A percentile compares a stretch with the other conserved stretches of the same genome.
Evolutionary conservation across 2,329 filamentous ascomycete genomes (phyloP).

Genomic region (Aspergillus sp.): DNA sequence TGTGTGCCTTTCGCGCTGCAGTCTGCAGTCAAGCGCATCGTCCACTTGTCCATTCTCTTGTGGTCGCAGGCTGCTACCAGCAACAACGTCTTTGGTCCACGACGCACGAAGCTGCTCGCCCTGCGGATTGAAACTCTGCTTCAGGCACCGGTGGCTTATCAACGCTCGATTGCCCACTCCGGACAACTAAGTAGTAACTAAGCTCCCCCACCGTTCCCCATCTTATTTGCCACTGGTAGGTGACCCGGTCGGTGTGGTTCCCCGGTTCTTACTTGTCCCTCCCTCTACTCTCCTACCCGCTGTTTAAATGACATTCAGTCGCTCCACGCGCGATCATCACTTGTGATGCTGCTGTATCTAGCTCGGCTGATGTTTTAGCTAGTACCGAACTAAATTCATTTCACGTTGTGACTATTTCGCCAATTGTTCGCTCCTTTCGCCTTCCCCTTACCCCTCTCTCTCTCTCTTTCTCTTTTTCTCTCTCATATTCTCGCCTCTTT

Average conservation of each 20-base stretch:
- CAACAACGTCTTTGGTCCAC: slow-evolving; percentile 1
- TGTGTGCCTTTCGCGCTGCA: slow-evolving; percentile 17
- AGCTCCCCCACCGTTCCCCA: neutral
- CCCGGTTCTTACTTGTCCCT: slow-evolving; percentile 12
- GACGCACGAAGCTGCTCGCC: slow-evolving; percentile 4
- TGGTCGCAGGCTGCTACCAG: slow-evolving; percentile 15
- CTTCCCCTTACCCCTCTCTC: neutral
- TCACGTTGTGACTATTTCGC: neutral
- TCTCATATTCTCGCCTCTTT: slow-evolving; percentile 10
- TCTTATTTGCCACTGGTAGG: slow-evolving; percentile 14
- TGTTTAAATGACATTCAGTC: neutral
- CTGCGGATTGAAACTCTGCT: neutral
- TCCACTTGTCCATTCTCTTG: slow-evolving; percentile 22
- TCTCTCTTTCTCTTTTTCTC: neutral
- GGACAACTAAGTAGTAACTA: neutral
- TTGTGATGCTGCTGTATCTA: slow-evolving; percentile 1
- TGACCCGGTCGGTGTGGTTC: slow-evolving; percentile 11
- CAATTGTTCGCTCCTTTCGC: slow-evolving; percentile 3
- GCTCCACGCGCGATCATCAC: slow-evolving; percentile 8
- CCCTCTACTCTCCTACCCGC: too few relatives aligned
- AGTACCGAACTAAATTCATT: slow-evolving; percentile 1
- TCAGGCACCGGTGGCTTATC: slow-evolving; percentile 8
- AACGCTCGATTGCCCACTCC: slow-evolving; percentile 6
- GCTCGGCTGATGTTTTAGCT: slow-evolving; percentile 7
- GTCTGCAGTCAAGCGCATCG: slow-evolving; percentile 17